Conservation (phyloP, 345 rosid species). For the Bretschneidera sinensis region DNA sequence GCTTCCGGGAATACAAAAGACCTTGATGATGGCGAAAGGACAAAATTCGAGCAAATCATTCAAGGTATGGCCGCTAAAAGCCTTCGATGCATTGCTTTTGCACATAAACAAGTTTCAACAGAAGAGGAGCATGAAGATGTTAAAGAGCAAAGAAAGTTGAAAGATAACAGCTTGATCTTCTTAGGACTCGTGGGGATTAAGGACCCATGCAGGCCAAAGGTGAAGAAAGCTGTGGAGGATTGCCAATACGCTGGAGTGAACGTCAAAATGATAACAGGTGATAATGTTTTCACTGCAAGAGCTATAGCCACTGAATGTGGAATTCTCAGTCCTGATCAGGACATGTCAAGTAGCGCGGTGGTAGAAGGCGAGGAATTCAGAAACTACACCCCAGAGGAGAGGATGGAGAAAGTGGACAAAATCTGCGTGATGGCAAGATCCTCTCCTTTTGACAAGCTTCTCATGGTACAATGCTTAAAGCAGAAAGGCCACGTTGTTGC, state of each 20-base stretch:
- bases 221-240: conserved; percentile 50
- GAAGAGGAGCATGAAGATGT: conserved; percentile 14
- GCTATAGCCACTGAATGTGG: conserved; percentile 82
- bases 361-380: conserved; percentile 60
- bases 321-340: conserved; percentile 40
- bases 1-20: conserved; percentile 34
- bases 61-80: conserved; percentile 62
- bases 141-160: conserved; percentile 20
- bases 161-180: conserved; percentile 40
- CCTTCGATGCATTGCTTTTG: conserved; percentile 75
- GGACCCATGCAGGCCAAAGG: conserved; percentile 70
- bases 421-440: conserved; percentile 83
- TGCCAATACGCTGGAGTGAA: conserved; percentile 66
- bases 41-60: conserved; percentile 39
- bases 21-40: conserved; percentile 29
- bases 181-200: conserved; percentile 71
- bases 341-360: conserved; percentile 31
- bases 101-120: conserved; percentile 33
- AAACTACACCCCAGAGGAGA: conserved; percentile 35
- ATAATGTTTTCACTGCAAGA: conserved; percentile 65
- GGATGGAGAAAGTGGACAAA: conserved; percentile 42
- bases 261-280: conserved; percentile 82
- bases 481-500: conserved; percentile 74
- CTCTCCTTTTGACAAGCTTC: conserved; percentile 65
- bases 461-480: conserved; percentile 73